Base-by-base conservation (phyloP, 2,329 filamentous ascomycete genomes). In the Xylariomycetidae sp. region DNA sequence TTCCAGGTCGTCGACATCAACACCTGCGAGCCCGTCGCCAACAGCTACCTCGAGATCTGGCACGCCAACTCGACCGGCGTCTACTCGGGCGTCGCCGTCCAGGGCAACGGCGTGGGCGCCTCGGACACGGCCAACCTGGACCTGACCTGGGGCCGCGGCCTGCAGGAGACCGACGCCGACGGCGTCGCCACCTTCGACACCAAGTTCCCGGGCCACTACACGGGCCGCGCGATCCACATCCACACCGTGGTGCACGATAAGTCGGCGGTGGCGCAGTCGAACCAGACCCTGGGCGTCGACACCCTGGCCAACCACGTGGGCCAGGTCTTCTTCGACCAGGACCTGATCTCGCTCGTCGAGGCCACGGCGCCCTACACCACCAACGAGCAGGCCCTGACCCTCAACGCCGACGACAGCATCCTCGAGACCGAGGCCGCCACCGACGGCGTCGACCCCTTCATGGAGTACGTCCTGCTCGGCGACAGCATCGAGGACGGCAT, bases 241-340 rank as follows among this genome's bases (percentile, higher is more conserved):
- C 70, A 74, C 49, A 51, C 72, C 31, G 52, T 69, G 33, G 62
- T 65, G 3, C 68, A 74, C 50, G 37, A 54, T 19, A 56, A 61
- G 38, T n/a, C n/a, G n/a, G 62, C 58, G 11, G 61, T 54, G 2
- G 37, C 53, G 16, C 42, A 50, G 22, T 27, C 50, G 13, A 69
- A 69, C 50, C 46, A 71, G 49, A 72, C 69, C 34, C 72, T 74
- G 41, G 55, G 58, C 25, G 36, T 37, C 37, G 70, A 65, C 39
- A 63, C 64, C 12, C 13, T 15, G 5, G 67, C 74, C 37, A 68
- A 71, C 6, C 77, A 83, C 57, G 67, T 82, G 23, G 78, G 79
- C 13, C 79, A 85, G 53, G 50, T 79, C 31, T 83, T 78, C 66
- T 78, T 80, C 52, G 76, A 82, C 53, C 71, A 81, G 51, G 62